Evolutionary conservation across 2,329 filamentous ascomycete species (phyloP), one percentile per base, ranked within the genome.

Genomic region (Tolypocladium inflatum): DNA sequence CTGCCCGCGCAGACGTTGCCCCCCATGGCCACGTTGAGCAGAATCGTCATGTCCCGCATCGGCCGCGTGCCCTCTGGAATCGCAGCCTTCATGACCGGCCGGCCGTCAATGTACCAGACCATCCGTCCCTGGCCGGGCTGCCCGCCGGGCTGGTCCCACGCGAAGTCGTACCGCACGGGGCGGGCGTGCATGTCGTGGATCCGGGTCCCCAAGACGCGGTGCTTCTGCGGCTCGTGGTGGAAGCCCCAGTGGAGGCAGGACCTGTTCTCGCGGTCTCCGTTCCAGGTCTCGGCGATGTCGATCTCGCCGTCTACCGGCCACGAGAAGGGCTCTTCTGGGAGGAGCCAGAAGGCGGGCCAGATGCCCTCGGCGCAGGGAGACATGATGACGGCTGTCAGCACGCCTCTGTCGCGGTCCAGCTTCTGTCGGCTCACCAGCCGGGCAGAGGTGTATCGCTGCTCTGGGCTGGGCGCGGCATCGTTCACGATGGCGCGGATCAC

Each of bases 21-120:
- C 0, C 82, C 82, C 78, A 85, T 84, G 1, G 82, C 82, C n/a
- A 85, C 74, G 59, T 85, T 85, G 21, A 85, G 74, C 59, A 85
- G 68, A 10, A 85, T 70, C 21, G 76, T 76, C 70, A 78, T 84
- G 33, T 85, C 82, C 57, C 78, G 76, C 69, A 85, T 75, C 7
- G 77, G 74, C 15, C 82, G 71, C 3, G 79, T 83, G 0, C 81
- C 80, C 2, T 65, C 63, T 0, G 82, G 82, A 30, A 83, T 79
- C 2, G 67, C 63, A 0, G 75, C 80, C 68, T 79, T 83, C 82
- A 85, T 85, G 1, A 84, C 78, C 0, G 80, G 73, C 39, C 71
- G 67, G 0, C 80, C 80, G 62, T 85, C 81, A 57, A 85, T 79
- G 64, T 82, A 84, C 82, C 82, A 85, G 1, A 85, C 67, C 68